Percentiles rank a stretch among this genome's conserved stretches.
These are phyloP conservation scores for Aspergillus sp. DNA, from an alignment of 2,329 filamentous ascomycete genomes.

Conservation along the genomic window DNA sequence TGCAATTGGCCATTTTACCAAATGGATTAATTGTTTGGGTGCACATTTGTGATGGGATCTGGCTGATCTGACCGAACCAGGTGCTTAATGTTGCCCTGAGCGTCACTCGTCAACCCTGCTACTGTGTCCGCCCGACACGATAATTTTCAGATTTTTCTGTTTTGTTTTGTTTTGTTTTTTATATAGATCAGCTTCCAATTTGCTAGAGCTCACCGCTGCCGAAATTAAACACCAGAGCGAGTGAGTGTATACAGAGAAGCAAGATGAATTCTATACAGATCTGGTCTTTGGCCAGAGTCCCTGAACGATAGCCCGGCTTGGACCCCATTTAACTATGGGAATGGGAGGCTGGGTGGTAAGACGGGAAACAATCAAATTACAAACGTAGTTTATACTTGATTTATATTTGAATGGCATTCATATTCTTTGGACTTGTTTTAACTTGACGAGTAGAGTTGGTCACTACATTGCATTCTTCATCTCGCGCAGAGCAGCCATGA, in stretches of 20 bases:
- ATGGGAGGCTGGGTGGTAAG: constrained; percentile 42
- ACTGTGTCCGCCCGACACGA: not conserved
- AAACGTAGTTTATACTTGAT: not conserved
- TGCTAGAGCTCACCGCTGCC: constrained; percentile 59
- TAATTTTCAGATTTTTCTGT: not conserved
- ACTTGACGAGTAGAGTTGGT: not conserved
- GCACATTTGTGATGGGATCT: not conserved
- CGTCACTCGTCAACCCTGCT: not conserved
- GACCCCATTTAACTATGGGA: constrained; percentile 49
- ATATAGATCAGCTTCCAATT: constrained; percentile 43
- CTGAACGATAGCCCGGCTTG: constrained; percentile 38
- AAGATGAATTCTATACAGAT: constrained; percentile 44
- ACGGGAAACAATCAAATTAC: constrained; percentile 41
- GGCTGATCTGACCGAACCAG: not conserved
- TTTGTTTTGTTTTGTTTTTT: not conserved
- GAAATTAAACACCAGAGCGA: constrained; percentile 49
- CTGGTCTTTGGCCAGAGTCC: constrained; percentile 32
- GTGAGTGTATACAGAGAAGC: constrained; percentile 60
- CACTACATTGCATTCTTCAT: constrained; percentile 67
- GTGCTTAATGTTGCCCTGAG: constrained; percentile 13
- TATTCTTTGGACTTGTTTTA: not conserved
- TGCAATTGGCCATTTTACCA: not conserved
- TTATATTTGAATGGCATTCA: not conserved
- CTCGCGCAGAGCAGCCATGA: constrained; percentile 82
- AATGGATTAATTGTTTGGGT: not conserved